Evolutionary conservation across 495 filamentous ascomycete genomes (phyloP).

Genomic region (Aspergillus haitiensis): DNA sequence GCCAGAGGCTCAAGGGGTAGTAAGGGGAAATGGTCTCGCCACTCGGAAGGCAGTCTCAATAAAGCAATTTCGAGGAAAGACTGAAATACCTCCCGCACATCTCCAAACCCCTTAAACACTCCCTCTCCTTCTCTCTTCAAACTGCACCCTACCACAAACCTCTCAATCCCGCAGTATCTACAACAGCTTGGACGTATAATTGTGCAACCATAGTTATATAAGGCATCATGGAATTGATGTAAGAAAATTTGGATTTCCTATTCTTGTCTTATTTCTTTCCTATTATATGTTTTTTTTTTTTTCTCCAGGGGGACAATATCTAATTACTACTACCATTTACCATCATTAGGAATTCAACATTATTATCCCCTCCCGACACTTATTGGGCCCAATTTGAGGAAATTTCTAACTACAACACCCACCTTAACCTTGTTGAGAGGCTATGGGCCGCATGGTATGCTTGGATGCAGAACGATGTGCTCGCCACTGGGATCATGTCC

Average conservation of each 20-base stretch:
- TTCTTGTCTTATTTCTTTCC: background rate
- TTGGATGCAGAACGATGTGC: conserved; percentile 97
- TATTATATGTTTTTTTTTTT: too few relatives aligned
- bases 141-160: background rate
- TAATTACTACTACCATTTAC: background rate
- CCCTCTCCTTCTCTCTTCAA: background rate
- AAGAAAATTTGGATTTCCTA: background rate
- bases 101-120: background rate
- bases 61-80: conserved; percentile 17
- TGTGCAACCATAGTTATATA: too few relatives aligned
- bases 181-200: background rate
- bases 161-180: background rate
- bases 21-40: conserved; percentile 42
- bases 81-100: conserved; percentile 28
- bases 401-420: conserved; percentile 81
- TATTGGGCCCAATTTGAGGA: conserved; percentile 86
- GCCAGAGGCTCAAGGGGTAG: conserved; percentile 23
- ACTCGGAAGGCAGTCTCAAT: conserved; percentile 39
- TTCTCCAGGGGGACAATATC: too few relatives aligned
- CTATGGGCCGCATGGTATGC: conserved; percentile 96
- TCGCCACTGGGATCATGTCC: conserved; percentile 95
- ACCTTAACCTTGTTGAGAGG: conserved; percentile 79
- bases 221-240: background rate
- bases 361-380: conserved; percentile 54
- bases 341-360: conserved; percentile 55